These are phyloP conservation scores for Porcisia deanei DNA, from an alignment of 208 protist species.

Conservation along the genomic window DNA sequence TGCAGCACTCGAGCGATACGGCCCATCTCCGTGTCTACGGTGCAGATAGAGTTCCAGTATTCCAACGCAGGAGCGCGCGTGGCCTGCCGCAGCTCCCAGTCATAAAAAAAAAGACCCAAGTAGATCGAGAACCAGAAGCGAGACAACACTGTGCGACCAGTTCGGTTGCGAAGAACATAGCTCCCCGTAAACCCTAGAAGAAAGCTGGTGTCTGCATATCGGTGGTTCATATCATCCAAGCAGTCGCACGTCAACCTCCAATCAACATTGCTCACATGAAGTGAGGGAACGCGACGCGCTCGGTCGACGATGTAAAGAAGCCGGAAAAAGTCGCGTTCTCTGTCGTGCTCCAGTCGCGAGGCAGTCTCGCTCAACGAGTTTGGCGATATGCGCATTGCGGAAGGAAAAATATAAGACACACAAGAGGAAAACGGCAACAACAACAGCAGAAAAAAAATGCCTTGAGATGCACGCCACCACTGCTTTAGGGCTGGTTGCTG, in stretches of 20 bases:
- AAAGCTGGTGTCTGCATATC: constrained; percentile 74
- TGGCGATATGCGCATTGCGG: constrained; percentile 38
- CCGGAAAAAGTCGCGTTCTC: constrained; percentile 61
- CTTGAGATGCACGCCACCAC: not conserved
- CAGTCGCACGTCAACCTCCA: constrained; percentile 70
- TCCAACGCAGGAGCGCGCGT: constrained; percentile 53
- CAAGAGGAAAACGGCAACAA: not conserved
- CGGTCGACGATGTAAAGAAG: constrained; percentile 45
- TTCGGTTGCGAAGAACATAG: constrained; percentile 40
- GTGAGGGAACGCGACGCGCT: constrained; percentile 12
- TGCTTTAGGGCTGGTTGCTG: not conserved
- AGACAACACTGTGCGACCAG: constrained; percentile 33
- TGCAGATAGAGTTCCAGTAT: constrained; percentile 76
- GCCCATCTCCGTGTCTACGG: constrained; percentile 64
- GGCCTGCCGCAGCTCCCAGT: constrained; percentile 55
- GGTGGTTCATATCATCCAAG: constrained; percentile 81
- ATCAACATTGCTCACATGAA: constrained; percentile 49
- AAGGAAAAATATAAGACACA: not conserved
- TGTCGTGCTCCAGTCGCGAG: constrained; percentile 43
- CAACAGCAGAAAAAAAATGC: not conserved
- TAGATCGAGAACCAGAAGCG: constrained; percentile 65
- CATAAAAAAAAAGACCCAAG: constrained; percentile 67
- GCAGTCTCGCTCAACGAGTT: constrained; percentile 41
- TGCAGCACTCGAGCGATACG: constrained; percentile 55
- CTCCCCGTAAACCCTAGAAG: constrained; percentile 55